Conservation (phyloP, 129 eudicot species). For the Rutidosis leptorrhynchoides region DNA sequence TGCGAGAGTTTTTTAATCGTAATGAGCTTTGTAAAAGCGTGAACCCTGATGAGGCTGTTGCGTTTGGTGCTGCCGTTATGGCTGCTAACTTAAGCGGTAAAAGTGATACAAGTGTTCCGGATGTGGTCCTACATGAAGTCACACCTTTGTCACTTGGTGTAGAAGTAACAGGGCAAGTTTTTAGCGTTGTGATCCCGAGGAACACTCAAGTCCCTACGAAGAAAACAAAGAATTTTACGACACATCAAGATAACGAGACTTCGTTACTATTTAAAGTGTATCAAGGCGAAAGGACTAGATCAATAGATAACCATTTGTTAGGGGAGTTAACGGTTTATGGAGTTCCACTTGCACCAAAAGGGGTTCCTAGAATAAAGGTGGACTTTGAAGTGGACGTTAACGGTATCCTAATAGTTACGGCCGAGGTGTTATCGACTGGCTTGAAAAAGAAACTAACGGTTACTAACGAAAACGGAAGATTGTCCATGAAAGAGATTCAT, state of each 20-base stretch:
- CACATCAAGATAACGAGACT: not conserved
- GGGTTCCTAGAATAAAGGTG: not conserved
- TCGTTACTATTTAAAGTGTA: not conserved
- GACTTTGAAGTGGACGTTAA: not conserved
- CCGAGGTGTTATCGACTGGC: not conserved
- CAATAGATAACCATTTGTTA: not conserved
- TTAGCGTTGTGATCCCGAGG: not conserved
- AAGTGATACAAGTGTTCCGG: not conserved
- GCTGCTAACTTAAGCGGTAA: not conserved
- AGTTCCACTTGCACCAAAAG: not conserved
- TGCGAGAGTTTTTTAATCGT: not conserved
- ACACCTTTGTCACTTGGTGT: slow-evolving; percentile 1
- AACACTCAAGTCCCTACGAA: not conserved
- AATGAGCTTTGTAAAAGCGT: not conserved
- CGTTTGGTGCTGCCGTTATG: not conserved
- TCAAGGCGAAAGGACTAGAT: not conserved
- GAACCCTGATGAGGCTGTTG: not conserved
- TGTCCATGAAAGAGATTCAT: not conserved
- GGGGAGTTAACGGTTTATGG: not conserved
- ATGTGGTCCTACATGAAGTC: not conserved
- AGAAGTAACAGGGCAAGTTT: not conserved
- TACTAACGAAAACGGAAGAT: not conserved
- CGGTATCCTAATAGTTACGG: not conserved
- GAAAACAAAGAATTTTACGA: not conserved
- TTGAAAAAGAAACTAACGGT: too few relatives aligned